A percentile compares a stretch with the other conserved stretches of the same genome.
Conservation (phyloP, 352 stramenopile species). For the Pythium phragmiticola region DNA sequence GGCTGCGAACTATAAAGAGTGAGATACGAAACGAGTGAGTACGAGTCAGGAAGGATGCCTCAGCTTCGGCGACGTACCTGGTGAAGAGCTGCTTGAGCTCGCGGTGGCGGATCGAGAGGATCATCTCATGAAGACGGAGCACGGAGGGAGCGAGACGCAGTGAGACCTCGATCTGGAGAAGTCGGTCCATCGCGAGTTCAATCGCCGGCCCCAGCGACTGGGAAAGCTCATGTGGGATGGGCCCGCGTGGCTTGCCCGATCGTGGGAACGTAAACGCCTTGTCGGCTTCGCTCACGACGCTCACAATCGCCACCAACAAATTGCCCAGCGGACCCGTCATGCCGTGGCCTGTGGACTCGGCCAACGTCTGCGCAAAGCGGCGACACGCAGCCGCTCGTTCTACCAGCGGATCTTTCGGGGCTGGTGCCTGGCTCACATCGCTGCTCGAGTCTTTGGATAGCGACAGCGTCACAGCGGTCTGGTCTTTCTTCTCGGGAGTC, state of each 20-base stretch:
- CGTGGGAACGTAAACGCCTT: background rate
- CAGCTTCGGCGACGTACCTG: constrained; percentile 1
- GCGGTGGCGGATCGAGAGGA: background rate
- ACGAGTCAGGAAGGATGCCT: background rate
- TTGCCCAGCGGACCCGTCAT: background rate
- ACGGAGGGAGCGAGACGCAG: background rate
- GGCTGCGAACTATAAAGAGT: constrained; percentile 1
- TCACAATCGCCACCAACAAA: background rate
- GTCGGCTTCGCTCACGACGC: background rate
- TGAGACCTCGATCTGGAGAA: background rate
- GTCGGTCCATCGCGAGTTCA: constrained; percentile 2
- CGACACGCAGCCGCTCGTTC: background rate
- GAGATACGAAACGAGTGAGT: background rate
- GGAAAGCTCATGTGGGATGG: background rate
- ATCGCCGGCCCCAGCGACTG: background rate
- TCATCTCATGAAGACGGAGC: constrained; percentile 9
- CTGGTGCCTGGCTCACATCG: background rate
- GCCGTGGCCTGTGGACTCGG: background rate
- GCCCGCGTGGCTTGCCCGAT: constrained; percentile 4
- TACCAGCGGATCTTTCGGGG: background rate
- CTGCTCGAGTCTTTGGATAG: background rate
- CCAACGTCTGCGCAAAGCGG: background rate
- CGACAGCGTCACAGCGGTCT: background rate
- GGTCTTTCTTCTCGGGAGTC: background rate
- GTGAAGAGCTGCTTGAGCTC: constrained; percentile 2